Evolutionary conservation across 305 asterid species (phyloP), one percentile per base, ranked within the genome.

Genomic region (Ruellia speciosa): DNA sequence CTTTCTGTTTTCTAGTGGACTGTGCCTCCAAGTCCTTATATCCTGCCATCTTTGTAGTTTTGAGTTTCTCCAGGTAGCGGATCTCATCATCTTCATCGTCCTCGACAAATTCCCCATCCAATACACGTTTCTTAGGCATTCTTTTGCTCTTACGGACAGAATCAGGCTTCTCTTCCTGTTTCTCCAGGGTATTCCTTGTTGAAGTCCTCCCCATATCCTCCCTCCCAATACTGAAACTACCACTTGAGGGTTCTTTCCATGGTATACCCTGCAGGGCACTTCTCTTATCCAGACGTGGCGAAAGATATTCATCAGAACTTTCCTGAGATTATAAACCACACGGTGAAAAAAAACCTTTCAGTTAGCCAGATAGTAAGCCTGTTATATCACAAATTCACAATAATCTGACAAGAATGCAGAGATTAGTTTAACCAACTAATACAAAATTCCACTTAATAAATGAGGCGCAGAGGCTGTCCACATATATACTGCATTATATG

Each of bases 51-150:
- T 74, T 88, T 0, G 94, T 79, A 63, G 82, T 70, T 77, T 81
- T 88, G 5, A 88, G 85, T 73, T 88, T 92, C 78, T 88, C 96
- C 60, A 92, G 70, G 71, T 77, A 92, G 46, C 99, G 78, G 63
- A 85, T 85, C 79, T 92, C 99, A 59, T 81, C 96, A 70, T 90
- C 95, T 24, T 75, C 82, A 18, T 82, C 83, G 3, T 84, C 94
- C 13, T 83, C 90, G 40, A 75, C 94, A 66, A 79, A 87, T 9
- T 78, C 85, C 52, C 64, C 83, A 54, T 84, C 88, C 56, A 75
- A 70, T 49, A 72, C 86, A 66, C 94, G 95, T 71, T 62, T 79
- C 76, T 81, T 90, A 48, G 90, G 94, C 34, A 66, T 82, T 72
- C 95, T 75, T 76, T 64, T 85, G 81, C 96, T 90, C 77, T 87